Conservation (phyloP, 768 basidiomycete genomes). For the Kwoniella heveanensis region DNA sequence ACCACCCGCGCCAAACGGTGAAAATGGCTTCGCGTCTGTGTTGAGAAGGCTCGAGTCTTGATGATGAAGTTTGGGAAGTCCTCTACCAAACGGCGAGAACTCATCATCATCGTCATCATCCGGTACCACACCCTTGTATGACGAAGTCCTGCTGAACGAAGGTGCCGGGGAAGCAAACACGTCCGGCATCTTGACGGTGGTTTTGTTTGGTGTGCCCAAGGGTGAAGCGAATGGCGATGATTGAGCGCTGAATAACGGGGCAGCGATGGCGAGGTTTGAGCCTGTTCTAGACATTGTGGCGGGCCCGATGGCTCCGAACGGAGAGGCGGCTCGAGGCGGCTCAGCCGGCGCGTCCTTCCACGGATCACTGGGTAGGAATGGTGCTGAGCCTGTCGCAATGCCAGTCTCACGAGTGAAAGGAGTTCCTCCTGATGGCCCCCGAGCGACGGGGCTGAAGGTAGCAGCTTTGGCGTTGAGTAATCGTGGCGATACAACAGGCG, state of each 20-base stretch:
- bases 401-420: constrained; percentile 47
- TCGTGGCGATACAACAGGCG: constrained; percentile 80
- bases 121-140: constrained; percentile 61
- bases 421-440: constrained; percentile 59
- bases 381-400: neutral
- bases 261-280: constrained; percentile 82
- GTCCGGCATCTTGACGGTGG: constrained; percentile 41
- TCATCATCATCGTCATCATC: constrained; percentile 58
- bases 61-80: constrained; percentile 67
- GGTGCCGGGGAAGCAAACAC: constrained; percentile 63
- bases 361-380: constrained; percentile 81
- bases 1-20: constrained; percentile 52
- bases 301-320: constrained; percentile 38
- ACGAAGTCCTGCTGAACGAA: constrained; percentile 19
- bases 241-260: constrained; percentile 76
- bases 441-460: constrained; percentile 78
- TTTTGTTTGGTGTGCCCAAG: constrained; percentile 43
- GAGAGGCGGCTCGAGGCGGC: constrained; percentile 52
- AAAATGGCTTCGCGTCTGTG: constrained; percentile 62
- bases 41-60: constrained; percentile 63
- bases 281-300: constrained; percentile 42
- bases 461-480: constrained; percentile 85
- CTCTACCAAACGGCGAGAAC: constrained; percentile 56
- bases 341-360: constrained; percentile 71
- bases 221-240: constrained; percentile 51